Evolutionary conservation across 257 asterid species (phyloP), one percentile per base, ranked within the genome.

Genomic region (Solanum peruvianum): DNA sequence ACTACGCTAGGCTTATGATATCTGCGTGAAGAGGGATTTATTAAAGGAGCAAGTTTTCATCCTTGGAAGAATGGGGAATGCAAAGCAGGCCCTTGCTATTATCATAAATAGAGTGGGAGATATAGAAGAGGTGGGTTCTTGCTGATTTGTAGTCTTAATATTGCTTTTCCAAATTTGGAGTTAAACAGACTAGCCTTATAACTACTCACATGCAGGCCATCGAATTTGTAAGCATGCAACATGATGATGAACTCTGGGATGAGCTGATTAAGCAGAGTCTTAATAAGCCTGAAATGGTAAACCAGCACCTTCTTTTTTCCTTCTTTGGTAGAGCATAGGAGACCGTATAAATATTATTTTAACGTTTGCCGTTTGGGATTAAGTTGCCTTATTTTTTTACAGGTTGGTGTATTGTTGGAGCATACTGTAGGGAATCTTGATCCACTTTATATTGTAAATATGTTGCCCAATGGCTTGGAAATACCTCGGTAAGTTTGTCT

Each of bases 391-490:
- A 16, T 18, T 84, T 58, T 47, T 86, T 90, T 86, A 87, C 97
- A 97, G 99, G 98, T 96, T 37, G 98, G 98, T 75, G 96, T 94
- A 49, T 89, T 97, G 88, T 90, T 97, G 91, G 99, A 97, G 92
- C 99, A 97, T 91, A 97, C 99, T 70, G 99, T 97, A 80, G 99
- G 99, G 83, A 94, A 97, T 94, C 99, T 97, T 85, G 99, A 97
- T 96, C 99, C 99, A 83, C 93, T 97, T 47, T 94, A 93, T 87
- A 97, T 96, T 60, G 99, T 97, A 76, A 92, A 91, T 86, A 95
- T 88, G 95, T 95, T 97, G 90, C 99, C 99, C 87, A 93, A 93
- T 92, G 99, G 99, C 88, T 90, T 97, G 91, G 98, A 96, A 90
- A 97, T 97, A 91, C 99, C 99, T 77, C 95, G 94, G 99, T 97